Conservation (phyloP, 805 yeast species). For the Candida bentonensis region DNA sequence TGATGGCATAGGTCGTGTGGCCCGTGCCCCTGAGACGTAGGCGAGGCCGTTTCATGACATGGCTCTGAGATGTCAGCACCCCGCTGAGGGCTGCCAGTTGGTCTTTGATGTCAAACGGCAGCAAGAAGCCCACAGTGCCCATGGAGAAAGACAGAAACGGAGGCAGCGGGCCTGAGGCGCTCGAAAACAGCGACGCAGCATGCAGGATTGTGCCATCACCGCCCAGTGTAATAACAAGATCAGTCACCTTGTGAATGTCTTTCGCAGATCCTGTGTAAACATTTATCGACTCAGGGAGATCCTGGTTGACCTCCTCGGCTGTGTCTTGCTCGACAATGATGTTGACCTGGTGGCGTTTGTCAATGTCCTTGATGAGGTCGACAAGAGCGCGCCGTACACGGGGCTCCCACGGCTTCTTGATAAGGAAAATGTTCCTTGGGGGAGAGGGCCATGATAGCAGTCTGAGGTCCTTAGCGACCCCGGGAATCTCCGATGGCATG, state of each 20-base stretch:
- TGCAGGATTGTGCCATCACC: constrained; percentile 91
- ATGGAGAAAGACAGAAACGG: constrained; percentile 80
- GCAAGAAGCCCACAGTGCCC: constrained; percentile 80
- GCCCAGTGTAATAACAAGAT: constrained; percentile 76
- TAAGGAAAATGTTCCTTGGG: constrained; percentile 59
- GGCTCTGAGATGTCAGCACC: constrained; percentile 55
- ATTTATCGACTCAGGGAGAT: constrained; percentile 8
- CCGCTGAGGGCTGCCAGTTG: constrained; percentile 44
- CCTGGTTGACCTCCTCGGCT: constrained; percentile 44
- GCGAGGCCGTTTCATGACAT: constrained; percentile 63
- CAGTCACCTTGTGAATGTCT: constrained; percentile 54
- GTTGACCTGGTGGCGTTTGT: constrained; percentile 48
- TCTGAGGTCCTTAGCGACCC: constrained; percentile 8
- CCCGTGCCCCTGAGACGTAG: constrained; percentile 29
- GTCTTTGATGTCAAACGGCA: constrained; percentile 70
- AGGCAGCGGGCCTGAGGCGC: constrained; percentile 46
- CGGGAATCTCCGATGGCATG: background rate
- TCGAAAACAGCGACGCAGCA: constrained; percentile 67
- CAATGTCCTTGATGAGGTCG: constrained; percentile 45
- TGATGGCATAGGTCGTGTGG: constrained; percentile 60
- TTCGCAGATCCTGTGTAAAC: constrained; percentile 45
- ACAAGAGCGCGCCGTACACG: constrained; percentile 54
- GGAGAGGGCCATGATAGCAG: constrained; percentile 55
- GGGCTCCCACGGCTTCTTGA: constrained; percentile 72
- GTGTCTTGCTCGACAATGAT: constrained; percentile 66